Evolutionary conservation across 441 rosid species (phyloP).

Genomic region (Euphorbia schlechtendalii): DNA sequence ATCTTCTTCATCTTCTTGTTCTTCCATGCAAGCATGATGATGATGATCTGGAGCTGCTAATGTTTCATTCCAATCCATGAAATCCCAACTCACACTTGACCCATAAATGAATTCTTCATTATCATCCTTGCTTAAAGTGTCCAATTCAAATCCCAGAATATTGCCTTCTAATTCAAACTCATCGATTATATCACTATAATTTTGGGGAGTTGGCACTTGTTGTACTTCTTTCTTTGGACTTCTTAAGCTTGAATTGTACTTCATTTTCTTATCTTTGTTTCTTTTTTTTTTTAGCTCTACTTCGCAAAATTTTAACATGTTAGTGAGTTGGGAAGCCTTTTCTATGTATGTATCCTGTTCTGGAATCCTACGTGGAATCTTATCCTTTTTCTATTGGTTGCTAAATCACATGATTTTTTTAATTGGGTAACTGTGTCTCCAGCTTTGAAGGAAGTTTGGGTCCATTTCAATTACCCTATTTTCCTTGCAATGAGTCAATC

Average conservation of each 20-base stretch:
- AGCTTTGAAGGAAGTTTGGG: conserved; percentile 18
- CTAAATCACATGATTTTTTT: background rate
- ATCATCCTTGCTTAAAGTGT: conserved; percentile 4
- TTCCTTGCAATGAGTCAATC: background rate
- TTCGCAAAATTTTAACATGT: background rate
- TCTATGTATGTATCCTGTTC: background rate
- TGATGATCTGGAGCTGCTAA: background rate
- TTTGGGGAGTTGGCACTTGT: conserved; percentile 23
- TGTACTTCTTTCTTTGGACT: conserved; percentile 53
- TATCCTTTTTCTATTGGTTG: conserved; percentile 30
- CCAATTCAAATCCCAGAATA: conserved; percentile 17
- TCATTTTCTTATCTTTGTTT: conserved; percentile 26
- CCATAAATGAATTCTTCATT: background rate
- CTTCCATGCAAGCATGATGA: background rate
- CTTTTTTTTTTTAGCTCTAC: background rate
- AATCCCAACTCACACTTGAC: conserved; percentile 23
- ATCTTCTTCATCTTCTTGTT: too few relatives aligned
- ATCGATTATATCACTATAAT: conserved; percentile 18
- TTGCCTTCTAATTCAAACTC: conserved; percentile 21
- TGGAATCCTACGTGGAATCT: conserved; percentile 24
- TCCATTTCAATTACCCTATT: conserved; percentile 2
- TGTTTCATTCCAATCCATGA: conserved; percentile 35
- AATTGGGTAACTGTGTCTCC: conserved; percentile 19
- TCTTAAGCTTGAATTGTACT: conserved; percentile 29
- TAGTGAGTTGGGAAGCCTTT: background rate